phyloP scores from a whole-genome alignment of 192 early-diverging fungal species.

The Backusella australiensis region DNA sequence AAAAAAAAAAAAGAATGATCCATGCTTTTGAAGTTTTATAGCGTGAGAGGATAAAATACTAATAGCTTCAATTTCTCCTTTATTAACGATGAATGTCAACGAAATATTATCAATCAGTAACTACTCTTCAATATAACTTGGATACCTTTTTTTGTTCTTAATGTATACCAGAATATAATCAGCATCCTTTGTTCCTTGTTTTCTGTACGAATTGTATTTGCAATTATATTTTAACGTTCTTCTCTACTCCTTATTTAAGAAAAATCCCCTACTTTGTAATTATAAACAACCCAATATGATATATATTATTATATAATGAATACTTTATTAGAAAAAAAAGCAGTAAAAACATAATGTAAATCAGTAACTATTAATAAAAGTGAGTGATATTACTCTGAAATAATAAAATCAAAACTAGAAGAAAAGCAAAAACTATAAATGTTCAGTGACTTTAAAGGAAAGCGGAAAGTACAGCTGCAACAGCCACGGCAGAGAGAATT shows the following conservation, averaged over 20 bases:
- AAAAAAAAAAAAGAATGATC: too few relatives aligned
- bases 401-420: background rate
- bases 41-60: background rate
- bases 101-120: background rate
- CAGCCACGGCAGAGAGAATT: background rate
- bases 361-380: background rate
- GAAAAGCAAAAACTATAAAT: background rate
- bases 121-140: background rate
- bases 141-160: background rate
- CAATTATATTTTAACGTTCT: background rate
- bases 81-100: background rate
- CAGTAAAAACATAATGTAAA: background rate
- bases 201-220: background rate
- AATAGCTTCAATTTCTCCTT: background rate
- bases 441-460: background rate
- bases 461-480: background rate
- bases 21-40: background rate
- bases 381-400: background rate
- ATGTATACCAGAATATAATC: too few relatives aligned
- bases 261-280: background rate
- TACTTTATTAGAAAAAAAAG: background rate
- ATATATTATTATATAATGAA: background rate
- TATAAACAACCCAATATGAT: background rate
- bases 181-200: background rate
- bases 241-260: background rate